phyloP scores from a whole-genome alignment of 805 yeast species.

The Kodamaea jinghongensis region DNA sequence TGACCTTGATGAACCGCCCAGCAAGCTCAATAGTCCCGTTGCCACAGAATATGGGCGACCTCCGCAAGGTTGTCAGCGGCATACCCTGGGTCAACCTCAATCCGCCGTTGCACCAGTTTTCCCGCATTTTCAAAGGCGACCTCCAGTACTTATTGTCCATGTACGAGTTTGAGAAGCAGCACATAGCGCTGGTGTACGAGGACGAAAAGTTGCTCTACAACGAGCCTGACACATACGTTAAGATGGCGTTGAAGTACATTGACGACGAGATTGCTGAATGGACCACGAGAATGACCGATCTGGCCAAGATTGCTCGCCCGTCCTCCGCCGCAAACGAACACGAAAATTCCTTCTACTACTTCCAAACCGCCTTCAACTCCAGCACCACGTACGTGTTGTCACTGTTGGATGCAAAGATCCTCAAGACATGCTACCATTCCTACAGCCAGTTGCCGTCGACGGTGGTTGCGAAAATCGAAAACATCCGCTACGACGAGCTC shows the following conservation, averaged over 20 bases:
- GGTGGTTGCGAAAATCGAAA: slow-evolving; percentile 62
- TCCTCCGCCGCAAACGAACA: background rate
- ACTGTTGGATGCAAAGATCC: slow-evolving; percentile 73
- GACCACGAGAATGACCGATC: slow-evolving; percentile 25
- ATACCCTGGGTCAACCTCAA: slow-evolving; percentile 49
- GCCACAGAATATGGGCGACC: slow-evolving; percentile 19
- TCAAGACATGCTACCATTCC: slow-evolving; percentile 53
- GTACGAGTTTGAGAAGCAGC: slow-evolving; percentile 57
- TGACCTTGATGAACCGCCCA: slow-evolving; percentile 60
- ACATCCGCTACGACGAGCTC: slow-evolving; percentile 62
- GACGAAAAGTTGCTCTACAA: slow-evolving; percentile 59
- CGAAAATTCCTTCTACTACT: slow-evolving; percentile 57
- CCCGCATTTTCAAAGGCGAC: slow-evolving; percentile 71
- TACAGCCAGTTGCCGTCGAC: slow-evolving; percentile 69
- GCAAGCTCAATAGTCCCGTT: slow-evolving; percentile 49
- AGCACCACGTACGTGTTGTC: slow-evolving; percentile 64
- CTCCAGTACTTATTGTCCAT: slow-evolving; percentile 50
- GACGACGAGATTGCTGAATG: slow-evolving; percentile 43
- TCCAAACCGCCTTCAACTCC: slow-evolving; percentile 73
- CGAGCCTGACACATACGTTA: slow-evolving; percentile 55
- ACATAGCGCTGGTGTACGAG: slow-evolving; percentile 49
- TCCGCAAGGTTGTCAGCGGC: slow-evolving; percentile 20
- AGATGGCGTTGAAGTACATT: slow-evolving; percentile 56
- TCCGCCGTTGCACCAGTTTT: slow-evolving; percentile 38
- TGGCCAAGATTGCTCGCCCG: background rate